phyloP scores from a whole-genome alignment of 192 early-diverging fungal genomes.

The Allomyces macrogynus region DNA sequence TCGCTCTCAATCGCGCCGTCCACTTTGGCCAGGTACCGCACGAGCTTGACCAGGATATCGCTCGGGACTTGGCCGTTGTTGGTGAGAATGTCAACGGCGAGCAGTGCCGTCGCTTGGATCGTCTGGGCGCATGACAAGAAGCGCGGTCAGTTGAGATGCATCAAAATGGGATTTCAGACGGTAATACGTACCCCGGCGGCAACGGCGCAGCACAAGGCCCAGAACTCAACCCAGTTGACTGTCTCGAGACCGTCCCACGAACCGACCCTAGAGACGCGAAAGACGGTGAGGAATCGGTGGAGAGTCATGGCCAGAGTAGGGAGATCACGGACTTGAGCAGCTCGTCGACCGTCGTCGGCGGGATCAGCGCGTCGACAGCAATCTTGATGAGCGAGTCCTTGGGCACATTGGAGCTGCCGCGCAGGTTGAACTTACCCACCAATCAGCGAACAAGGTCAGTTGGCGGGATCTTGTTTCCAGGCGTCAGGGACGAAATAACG shows the following conservation, averaged over 20 bases:
- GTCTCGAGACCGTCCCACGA: slow-evolving; percentile 13
- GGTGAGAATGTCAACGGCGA: slow-evolving; percentile 8
- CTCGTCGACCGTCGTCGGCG: background rate
- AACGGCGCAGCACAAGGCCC: slow-evolving; percentile 19
- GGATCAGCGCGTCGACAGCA: slow-evolving; percentile 5
- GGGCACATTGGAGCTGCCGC: background rate
- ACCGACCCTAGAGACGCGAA: slow-evolving; percentile 11
- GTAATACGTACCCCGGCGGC: slow-evolving; percentile 12
- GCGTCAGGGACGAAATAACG: no score
- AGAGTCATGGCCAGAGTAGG: background rate
- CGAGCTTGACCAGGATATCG: slow-evolving; percentile 8
- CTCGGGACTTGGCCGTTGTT: slow-evolving; percentile 13
- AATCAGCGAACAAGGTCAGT: background rate
- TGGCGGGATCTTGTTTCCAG: no score
- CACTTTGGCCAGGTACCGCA: slow-evolving; percentile 13
- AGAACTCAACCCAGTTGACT: slow-evolving; percentile 23
- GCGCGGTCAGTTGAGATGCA: background rate
- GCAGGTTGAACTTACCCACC: background rate
- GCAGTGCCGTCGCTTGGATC: slow-evolving; percentile 15
- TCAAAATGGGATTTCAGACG: background rate
- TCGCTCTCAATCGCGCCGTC: slow-evolving; percentile 7
- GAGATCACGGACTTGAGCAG: background rate
- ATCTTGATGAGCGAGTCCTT: background rate
- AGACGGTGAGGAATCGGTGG: background rate
- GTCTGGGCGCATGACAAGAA: slow-evolving; percentile 5